phyloP scores from a whole-genome alignment of 2,329 filamentous ascomycete species.

The Coniochaeta sp. region DNA sequence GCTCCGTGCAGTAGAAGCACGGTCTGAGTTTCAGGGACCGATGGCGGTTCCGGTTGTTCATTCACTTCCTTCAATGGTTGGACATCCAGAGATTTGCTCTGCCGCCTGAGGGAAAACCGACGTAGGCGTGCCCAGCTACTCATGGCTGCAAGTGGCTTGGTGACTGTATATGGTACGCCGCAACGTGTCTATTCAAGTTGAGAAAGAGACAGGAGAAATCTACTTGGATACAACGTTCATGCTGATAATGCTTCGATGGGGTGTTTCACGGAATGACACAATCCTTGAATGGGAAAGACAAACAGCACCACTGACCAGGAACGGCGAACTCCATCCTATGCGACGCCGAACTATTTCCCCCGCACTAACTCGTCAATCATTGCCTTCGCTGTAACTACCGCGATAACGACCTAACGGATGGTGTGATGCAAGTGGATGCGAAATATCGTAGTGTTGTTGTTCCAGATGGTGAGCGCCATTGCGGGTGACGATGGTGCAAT shows the following conservation, averaged over 20 bases:
- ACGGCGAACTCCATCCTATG: not conserved
- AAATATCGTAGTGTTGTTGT: not conserved
- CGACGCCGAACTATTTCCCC: not conserved
- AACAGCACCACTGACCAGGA: too few relatives aligned
- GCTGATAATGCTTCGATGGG: not conserved
- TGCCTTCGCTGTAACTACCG: not conserved
- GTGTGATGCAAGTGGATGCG: not conserved
- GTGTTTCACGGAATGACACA: not conserved
- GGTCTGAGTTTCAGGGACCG: slow-evolving; percentile 14
- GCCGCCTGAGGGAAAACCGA: not conserved
- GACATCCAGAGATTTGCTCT: not conserved
- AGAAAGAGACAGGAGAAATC: not conserved
- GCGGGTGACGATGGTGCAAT: slow-evolving; percentile 2
- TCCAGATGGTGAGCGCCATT: not conserved
- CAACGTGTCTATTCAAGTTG: too few relatives aligned
- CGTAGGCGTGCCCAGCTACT: not conserved
- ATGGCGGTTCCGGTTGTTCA: not conserved
- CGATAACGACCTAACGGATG: not conserved
- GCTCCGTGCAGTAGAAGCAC: slow-evolving; percentile 22
- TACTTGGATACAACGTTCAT: not conserved
- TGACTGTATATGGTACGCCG: not conserved
- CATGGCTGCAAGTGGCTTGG: not conserved
- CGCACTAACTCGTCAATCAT: not conserved
- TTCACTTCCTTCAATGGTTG: not conserved
- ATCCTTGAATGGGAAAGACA: not conserved